Evolutionary conservation across 2,329 filamentous ascomycete species (phyloP), one percentile per base, ranked within the genome.

Genomic region (Cladophialophora chaetospira): DNA sequence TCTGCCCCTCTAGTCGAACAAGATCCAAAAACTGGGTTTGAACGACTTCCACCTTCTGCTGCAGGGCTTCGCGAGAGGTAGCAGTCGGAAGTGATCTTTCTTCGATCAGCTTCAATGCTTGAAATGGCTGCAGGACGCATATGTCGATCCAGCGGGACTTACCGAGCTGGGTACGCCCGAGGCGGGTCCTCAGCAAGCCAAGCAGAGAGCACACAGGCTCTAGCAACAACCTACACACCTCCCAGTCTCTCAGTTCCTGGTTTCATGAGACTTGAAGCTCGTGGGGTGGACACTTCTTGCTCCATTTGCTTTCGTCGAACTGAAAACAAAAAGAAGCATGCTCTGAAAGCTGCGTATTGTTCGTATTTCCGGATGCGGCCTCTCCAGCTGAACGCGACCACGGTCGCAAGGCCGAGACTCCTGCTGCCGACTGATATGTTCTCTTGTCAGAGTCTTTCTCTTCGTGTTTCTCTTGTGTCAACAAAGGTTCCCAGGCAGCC

Each of bases 401-500:
- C 57, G 35, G 33, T 56, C 40, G 51, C 53, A 48, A 52, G 53
- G 46, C 38, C 43, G 50, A 57, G 53, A 53, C 50, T 45, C 44
- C 49, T 43, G 33, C 47, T 19, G 21, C 15, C 46, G 46, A 40
- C 60, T 62, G 56, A 64, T 58, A 64, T 62, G 57, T 50, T 52
- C 43, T 42, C 49, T 53, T 61, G 53, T 44, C 45, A 43, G 52
- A 42, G 42, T 47, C 51, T 55, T 62, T 62, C 51, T 58, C 50
- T 45, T 61, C 44, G 38, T 54, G 15, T 48, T 58, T 48, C 57
- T 60, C 57, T 61, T 58, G 35, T 45, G 26, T 56, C 52, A 57
- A 64, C 62, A 64, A 64, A 64, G 62, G 40, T 64, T 49, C 25
- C 47, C 48, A 53, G 25, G 31, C 42, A 25, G 31, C 33, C 53